phyloP scores from a whole-genome alignment of 2,329 filamentous ascomycete genomes.

The Fusarium longipes region DNA sequence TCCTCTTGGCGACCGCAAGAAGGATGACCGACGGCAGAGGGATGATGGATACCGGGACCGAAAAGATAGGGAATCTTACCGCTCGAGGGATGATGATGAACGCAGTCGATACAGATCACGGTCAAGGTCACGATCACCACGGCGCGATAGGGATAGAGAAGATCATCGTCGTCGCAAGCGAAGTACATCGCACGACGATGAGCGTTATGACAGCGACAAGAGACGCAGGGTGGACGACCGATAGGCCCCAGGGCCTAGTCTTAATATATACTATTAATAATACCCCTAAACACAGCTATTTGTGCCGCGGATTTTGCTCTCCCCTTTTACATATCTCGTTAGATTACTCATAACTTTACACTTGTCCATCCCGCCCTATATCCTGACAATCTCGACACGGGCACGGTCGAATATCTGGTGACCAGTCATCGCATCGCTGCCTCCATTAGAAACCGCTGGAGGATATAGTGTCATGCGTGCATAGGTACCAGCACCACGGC shows the following conservation, averaged over 20 bases:
- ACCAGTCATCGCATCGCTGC: constrained; percentile 67
- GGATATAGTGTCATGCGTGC: constrained; percentile 81
- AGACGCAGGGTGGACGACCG: constrained; percentile 65
- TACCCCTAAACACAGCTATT: constrained; percentile 33
- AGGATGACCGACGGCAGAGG: constrained; percentile 47
- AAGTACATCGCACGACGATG: constrained; percentile 65
- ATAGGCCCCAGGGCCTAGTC: constrained; percentile 32
- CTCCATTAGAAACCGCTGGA: constrained; percentile 69
- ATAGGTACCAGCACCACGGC: constrained; percentile 85
- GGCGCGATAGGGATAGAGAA: constrained; percentile 56
- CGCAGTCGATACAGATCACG: constrained; percentile 42
- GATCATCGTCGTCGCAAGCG: constrained; percentile 66
- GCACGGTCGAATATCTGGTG: constrained; percentile 86
- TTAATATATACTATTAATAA: constrained; percentile 45
- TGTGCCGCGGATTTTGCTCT: constrained; percentile 5
- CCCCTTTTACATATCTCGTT: constrained; percentile 38
- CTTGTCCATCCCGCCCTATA: constrained; percentile 57
- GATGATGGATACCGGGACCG: constrained; percentile 40
- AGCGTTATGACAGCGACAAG: constrained; percentile 69
- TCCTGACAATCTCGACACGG: constrained; percentile 87
- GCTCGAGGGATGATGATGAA: constrained; percentile 40
- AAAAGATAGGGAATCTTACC: constrained; percentile 31
- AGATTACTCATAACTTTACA: constrained; percentile 28
- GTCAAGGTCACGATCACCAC: constrained; percentile 66
- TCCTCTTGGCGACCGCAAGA: constrained; percentile 65